Percentiles rank a stretch among this genome's conserved stretches.
Conservation (phyloP, 1,284 basidiomycete genomes). For the Abortiporus biennis region DNA sequence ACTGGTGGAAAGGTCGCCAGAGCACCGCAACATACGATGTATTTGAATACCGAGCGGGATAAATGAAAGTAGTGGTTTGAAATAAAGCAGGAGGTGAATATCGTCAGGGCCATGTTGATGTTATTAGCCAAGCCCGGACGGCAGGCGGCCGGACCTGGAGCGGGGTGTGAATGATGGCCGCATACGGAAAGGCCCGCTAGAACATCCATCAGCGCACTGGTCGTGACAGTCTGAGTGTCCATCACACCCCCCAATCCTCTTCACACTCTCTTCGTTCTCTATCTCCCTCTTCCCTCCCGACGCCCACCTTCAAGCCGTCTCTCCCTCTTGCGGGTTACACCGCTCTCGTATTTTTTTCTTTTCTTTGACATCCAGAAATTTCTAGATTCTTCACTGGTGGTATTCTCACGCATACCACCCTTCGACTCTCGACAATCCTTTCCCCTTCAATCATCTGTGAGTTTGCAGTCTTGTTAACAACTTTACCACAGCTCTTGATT, state of each 20-base stretch:
- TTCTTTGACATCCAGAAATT: not conserved
- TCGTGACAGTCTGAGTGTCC: slow-evolving; percentile 2
- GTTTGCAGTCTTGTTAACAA: not conserved
- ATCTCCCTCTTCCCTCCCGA: slow-evolving; percentile 4
- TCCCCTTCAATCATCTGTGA: not conserved
- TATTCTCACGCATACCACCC: slow-evolving; percentile 2
- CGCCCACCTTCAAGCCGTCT: no score
- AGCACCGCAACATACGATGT: no score
- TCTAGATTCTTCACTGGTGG: slow-evolving; percentile 1
- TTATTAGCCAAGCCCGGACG: no score
- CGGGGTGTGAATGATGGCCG: slow-evolving; percentile 8
- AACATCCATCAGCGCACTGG: slow-evolving; percentile 7
- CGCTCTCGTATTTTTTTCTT: no score
- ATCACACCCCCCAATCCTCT: slow-evolving; percentile 4
- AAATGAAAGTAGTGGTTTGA: no score
- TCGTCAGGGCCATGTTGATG: no score
- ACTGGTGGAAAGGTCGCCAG: no score
- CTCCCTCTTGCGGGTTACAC: no score
- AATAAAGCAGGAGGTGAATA: no score
- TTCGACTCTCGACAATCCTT: slow-evolving; percentile 1
- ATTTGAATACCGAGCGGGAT: no score
- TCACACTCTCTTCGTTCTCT: slow-evolving; percentile 3
- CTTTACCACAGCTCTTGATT: no score
- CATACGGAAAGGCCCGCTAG: slow-evolving; percentile 15
- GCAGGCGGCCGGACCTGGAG: slow-evolving; percentile 2